Evolutionary conservation across 139 green algal species (phyloP).

Genomic region (Volvox africanus): DNA sequence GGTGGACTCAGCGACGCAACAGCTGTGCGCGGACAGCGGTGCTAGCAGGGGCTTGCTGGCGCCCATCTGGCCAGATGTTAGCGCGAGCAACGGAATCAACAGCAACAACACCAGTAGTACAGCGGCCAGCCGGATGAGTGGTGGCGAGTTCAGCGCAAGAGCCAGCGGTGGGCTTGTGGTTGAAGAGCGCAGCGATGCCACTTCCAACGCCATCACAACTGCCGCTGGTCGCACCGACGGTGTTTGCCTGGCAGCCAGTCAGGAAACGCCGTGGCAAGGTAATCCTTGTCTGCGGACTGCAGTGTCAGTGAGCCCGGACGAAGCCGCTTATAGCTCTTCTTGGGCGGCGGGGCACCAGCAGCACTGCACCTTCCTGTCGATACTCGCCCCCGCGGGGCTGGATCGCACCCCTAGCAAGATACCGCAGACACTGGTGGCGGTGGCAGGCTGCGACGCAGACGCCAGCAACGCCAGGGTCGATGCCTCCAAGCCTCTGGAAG

Average conservation of each 20-base stretch:
- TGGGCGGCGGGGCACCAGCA: too few species aligned
- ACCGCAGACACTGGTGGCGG: neutral
- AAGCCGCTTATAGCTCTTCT: too few species aligned
- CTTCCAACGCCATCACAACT: neutral
- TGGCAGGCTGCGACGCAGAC: neutral
- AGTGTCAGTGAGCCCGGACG: too few species aligned
- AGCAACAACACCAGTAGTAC: neutral
- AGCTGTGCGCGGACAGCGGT: neutral
- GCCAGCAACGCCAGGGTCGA: neutral
- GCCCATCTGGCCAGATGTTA: neutral
- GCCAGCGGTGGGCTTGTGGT: neutral
- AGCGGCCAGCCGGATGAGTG: neutral
- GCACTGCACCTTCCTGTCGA: neutral
- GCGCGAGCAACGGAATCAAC: neutral
- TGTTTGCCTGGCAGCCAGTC: neutral
- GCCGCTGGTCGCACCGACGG: neutral
- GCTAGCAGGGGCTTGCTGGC: slow-evolving; percentile 8
- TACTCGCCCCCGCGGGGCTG: slow-evolving; percentile 23
- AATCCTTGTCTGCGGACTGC: neutral
- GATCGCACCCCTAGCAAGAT: slow-evolving; percentile 30
- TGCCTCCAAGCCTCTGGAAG: neutral
- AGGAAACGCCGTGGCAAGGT: neutral
- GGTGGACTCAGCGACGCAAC: neutral
- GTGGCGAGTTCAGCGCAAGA: neutral
- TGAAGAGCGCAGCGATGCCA: neutral